Evolutionary conservation across 2,329 filamentous ascomycete species (phyloP), one percentile per base, ranked within the genome.

Genomic region (Bisporella sp.): DNA sequence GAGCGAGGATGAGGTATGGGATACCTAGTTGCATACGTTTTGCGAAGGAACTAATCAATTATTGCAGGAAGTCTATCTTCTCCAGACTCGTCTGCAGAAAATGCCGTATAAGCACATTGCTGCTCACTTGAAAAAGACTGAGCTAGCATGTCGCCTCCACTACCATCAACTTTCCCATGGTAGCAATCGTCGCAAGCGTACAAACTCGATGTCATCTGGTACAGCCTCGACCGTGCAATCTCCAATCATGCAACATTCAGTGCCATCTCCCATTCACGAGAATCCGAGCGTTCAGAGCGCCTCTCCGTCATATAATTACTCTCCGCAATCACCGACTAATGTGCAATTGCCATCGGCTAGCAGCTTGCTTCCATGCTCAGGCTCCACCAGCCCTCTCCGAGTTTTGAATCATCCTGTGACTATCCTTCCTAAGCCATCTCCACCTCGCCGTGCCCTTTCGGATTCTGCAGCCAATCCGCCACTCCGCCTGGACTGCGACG

Each of bases 51-150:
- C 33, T 47, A 30, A 51, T 29, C 29, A 30, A 35, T 5, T 33
- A 48, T 29, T 50, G 43, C 48, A 92, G 87, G 89, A 93, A 71
- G 78, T 83, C 51, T 93, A 92, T 67, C 82, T 93, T 49, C 78
- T 93, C 54, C 86, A 90, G 69, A 91, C 86, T 54, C 85, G 88
- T 52, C 79, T 88, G 62, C 86, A 91, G 63, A 92, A 92, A 71
- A 89, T 92, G 82, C 88, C 88, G 1, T 93, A 93, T 71, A 93
- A 92, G 75, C 87, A 92, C 66, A 93, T 93, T 65, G 88, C 88
- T 52, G 81, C 84, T 52, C 85, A 91, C 61, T 73, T 93, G 59
- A 89, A 90, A 71, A 95, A 93, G 75, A 93, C 88, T 1, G 88
- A 93, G 71, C 75, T 93, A 53, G 88, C 88, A 45, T 95, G 88